A percentile compares a stretch with the other conserved stretches of the same genome.
phyloP scores from a whole-genome alignment of 2,329 filamentous ascomycete species.

The Plectosphaerella cucumerina region DNA sequence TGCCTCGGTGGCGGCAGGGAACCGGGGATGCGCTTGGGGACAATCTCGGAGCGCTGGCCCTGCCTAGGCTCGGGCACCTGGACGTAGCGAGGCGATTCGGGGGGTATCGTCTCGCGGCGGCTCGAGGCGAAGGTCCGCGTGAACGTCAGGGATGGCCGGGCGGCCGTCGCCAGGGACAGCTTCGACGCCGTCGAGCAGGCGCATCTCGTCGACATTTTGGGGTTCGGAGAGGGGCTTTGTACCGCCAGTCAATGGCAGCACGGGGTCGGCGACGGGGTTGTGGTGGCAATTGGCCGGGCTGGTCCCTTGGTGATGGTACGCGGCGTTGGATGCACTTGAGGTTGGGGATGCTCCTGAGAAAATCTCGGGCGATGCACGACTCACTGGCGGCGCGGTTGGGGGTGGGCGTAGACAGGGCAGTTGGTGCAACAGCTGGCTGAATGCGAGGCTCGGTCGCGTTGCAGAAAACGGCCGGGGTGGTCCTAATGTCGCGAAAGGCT shows the following conservation, averaged over 20 bases:
- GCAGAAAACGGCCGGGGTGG: too few species aligned
- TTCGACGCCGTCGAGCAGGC: constrained; percentile 10
- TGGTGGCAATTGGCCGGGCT: not conserved
- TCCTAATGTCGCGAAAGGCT: not conserved
- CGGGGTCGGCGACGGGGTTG: not conserved
- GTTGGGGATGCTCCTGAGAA: constrained; percentile 12
- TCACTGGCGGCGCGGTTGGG: not conserved
- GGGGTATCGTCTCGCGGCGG: constrained; percentile 39
- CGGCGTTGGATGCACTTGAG: constrained; percentile 4
- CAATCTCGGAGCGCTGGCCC: constrained; percentile 60
- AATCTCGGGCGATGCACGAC: constrained; percentile 6
- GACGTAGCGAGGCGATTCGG: constrained; percentile 86
- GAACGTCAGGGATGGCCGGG: constrained; percentile 7
- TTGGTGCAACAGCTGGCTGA: too few species aligned
- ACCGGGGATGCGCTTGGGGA: constrained; percentile 58
- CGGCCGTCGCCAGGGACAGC: constrained; percentile 2
- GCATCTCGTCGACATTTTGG: constrained; percentile 12
- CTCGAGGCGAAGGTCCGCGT: constrained; percentile 25
- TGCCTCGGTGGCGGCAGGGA: constrained; percentile 78
- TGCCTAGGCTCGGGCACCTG: constrained; percentile 76
- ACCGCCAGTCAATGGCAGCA: constrained; percentile 5
- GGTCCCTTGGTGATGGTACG: not conserved
- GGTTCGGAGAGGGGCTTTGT: not conserved
- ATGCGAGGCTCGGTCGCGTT: too few species aligned
- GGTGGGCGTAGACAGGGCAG: not conserved